phyloP scores from a whole-genome alignment of 2,329 filamentous ascomycete species.

The Microsporum audouinii region DNA sequence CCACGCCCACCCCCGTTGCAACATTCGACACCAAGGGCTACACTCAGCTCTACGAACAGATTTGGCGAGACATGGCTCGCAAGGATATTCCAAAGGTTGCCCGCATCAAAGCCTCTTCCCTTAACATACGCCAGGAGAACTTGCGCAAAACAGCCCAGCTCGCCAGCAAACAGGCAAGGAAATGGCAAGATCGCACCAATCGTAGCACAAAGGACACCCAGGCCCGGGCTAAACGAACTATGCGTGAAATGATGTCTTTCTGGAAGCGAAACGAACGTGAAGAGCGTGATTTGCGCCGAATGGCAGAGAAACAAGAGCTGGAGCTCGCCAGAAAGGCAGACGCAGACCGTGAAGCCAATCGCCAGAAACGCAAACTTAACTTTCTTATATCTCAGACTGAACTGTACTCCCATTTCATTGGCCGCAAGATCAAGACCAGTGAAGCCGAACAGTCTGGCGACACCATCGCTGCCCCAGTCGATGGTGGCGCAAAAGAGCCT shows the following conservation, averaged over 20 bases:
- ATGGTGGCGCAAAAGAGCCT: slow-evolving; percentile 24
- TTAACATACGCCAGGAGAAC: slow-evolving; percentile 82
- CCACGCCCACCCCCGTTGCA: slow-evolving; percentile 43
- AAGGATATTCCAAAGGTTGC: slow-evolving; percentile 90
- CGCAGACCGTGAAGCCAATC: slow-evolving; percentile 90
- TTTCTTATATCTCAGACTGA: slow-evolving; percentile 99
- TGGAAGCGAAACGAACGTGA: slow-evolving; percentile 99
- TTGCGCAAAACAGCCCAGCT: slow-evolving; percentile 94
- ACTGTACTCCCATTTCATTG: slow-evolving; percentile 97
- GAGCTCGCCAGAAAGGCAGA: slow-evolving; percentile 95
- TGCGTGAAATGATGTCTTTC: slow-evolving; percentile 99
- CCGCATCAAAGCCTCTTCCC: slow-evolving; percentile 75
- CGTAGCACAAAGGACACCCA: slow-evolving; percentile 98
- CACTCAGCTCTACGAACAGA: slow-evolving; percentile 94
- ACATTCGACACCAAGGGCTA: slow-evolving; percentile 82
- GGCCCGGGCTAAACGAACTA: slow-evolving; percentile 89
- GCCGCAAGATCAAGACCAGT: slow-evolving; percentile 97
- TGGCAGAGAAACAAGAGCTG: slow-evolving; percentile 88
- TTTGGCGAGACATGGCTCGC: slow-evolving; percentile 85
- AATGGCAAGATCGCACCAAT: slow-evolving; percentile 96
- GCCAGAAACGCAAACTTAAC: slow-evolving; percentile 97
- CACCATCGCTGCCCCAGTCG: slow-evolving; percentile 36
- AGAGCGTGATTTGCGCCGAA: slow-evolving; percentile 85
- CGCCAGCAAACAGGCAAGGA: slow-evolving; percentile 89
- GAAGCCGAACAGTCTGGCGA: slow-evolving; percentile 84